phyloP scores from a whole-genome alignment of 768 basidiomycete species.

The Xanthoconium purpureum region DNA sequence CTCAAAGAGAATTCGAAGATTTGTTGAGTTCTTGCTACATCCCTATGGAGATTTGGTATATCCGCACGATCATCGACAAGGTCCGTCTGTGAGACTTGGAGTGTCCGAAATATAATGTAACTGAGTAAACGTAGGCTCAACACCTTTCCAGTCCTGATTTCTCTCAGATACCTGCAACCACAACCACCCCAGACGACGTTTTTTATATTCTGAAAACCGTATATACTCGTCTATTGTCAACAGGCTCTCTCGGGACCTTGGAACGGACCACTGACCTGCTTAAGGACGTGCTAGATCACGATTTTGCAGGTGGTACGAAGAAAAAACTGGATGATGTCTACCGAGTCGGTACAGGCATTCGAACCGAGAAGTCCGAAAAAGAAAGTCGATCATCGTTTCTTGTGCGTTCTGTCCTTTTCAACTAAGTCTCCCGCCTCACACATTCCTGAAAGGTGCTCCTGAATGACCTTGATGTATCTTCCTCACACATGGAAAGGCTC shows the following conservation, averaged over 20 bases:
- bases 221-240: constrained; percentile 71
- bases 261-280: constrained; percentile 60
- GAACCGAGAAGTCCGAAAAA: constrained; percentile 74
- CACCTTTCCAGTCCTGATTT: constrained; percentile 74
- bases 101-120: background rate
- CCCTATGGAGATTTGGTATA: constrained; percentile 92
- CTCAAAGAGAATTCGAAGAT: constrained; percentile 59
- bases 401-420: constrained; percentile 45
- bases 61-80: constrained; percentile 82
- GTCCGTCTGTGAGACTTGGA: constrained; percentile 36
- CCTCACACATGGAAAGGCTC: constrained; percentile 83
- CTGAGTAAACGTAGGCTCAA: constrained; percentile 62
- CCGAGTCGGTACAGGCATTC: constrained; percentile 47
- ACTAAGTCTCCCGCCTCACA: background rate
- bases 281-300: constrained; percentile 73
- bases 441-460: constrained; percentile 61
- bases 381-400: constrained; percentile 81
- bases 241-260: constrained; percentile 62
- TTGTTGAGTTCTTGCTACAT: constrained; percentile 74
- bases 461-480: constrained; percentile 93
- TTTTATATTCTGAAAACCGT: constrained; percentile 94
- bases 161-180: constrained; percentile 57
- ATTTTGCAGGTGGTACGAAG: constrained; percentile 78
- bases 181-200: constrained; percentile 87
- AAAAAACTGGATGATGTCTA: constrained; percentile 89